phyloP scores from a whole-genome alignment of 176 grass and related monocot species.

The Oryza officinalis region DNA sequence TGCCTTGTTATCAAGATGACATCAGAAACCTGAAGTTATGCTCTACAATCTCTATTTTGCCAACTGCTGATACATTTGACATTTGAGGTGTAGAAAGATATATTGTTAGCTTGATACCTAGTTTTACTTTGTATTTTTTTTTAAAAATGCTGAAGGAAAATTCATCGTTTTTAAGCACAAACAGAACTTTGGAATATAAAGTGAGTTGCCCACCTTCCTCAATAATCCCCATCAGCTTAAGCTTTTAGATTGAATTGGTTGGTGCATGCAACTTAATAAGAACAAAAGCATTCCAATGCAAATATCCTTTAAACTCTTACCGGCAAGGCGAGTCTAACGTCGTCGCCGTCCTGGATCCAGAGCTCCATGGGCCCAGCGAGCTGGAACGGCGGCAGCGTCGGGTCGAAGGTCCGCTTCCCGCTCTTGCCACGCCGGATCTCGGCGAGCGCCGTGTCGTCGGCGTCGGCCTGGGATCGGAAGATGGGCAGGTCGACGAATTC shows the following conservation, averaged over 20 bases:
- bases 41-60: background rate
- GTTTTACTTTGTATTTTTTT: background rate
- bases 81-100: background rate
- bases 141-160: background rate
- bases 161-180: background rate
- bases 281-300: background rate
- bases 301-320: conserved; percentile 34
- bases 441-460: conserved; percentile 57
- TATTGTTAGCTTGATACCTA: background rate
- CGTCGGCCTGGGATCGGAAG: conserved; percentile 49
- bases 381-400: conserved; percentile 70
- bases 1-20: background rate
- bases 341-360: conserved; percentile 88
- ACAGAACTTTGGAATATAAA: no score
- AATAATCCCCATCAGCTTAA: no score
- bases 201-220: no score
- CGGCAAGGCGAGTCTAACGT: conserved; percentile 78
- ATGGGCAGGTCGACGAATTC: conserved; percentile 82
- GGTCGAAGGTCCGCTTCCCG: conserved; percentile 35
- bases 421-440: conserved; percentile 41
- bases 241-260: no score
- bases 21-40: background rate
- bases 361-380: conserved; percentile 87
- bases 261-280: no score
- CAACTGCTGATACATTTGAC: background rate